phyloP scores from a whole-genome alignment of 176 grass and related monocot genomes.

The Puccinellia tenuiflora region DNA sequence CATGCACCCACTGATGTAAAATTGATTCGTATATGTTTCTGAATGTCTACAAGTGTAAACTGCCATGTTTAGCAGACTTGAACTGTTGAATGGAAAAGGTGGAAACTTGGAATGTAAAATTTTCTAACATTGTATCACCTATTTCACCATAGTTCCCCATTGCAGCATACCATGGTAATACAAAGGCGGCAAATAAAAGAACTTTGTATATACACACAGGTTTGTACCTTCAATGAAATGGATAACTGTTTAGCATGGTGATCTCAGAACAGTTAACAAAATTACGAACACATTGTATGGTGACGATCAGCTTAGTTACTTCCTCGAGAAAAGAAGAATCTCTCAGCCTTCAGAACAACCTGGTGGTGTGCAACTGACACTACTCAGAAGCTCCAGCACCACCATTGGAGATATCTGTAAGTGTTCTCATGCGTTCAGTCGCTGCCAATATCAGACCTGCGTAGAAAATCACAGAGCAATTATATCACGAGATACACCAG shows the following conservation, averaged over 20 bases:
- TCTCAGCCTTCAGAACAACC: background rate
- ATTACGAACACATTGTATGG: background rate
- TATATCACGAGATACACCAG: background rate
- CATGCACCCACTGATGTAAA: background rate
- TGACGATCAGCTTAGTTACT: background rate
- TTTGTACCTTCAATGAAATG: background rate
- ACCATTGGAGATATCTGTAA: conserved; percentile 33
- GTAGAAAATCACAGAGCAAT: background rate
- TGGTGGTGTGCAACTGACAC: background rate
- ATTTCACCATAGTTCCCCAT: background rate
- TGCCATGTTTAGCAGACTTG: background rate
- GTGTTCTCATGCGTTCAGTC: conserved; percentile 45
- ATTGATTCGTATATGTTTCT: background rate
- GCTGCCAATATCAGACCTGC: conserved; percentile 92
- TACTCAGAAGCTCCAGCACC: conserved; percentile 24
- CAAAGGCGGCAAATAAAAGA: background rate
- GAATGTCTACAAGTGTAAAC: background rate
- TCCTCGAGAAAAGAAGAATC: background rate
- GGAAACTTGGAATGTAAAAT: too few relatives aligned
- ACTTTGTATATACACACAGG: background rate
- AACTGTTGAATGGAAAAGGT: background rate
- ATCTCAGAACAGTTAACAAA: background rate
- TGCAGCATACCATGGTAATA: background rate
- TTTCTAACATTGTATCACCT: background rate
- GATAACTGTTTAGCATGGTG: background rate